Evolutionary conservation across 2,329 filamentous ascomycete genomes (phyloP).

Genomic region (Teratosphaeria viscida): DNA sequence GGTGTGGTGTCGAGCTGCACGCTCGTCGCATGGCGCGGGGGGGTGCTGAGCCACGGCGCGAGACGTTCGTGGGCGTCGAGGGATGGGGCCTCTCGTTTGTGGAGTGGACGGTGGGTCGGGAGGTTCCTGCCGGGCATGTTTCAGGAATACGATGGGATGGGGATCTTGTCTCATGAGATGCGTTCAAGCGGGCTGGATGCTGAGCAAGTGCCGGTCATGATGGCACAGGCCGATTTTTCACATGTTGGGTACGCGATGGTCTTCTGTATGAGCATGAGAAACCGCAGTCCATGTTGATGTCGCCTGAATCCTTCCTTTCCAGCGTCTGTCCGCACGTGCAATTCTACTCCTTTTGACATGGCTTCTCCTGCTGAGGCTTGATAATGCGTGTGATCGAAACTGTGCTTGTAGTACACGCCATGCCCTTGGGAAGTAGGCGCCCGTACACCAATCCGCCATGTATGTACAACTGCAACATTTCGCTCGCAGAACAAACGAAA

Average conservation of each 20-base stretch:
- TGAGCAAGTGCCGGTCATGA: no score
- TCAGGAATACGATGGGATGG: background rate
- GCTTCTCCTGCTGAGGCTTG: background rate
- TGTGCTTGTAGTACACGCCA: background rate
- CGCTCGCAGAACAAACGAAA: background rate
- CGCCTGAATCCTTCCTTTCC: background rate
- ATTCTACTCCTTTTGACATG: background rate
- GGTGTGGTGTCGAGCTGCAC: no score
- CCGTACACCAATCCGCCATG: background rate
- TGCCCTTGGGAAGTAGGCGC: background rate
- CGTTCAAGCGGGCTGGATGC: background rate
- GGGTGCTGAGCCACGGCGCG: no score
- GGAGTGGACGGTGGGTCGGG: background rate
- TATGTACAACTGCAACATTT: background rate
- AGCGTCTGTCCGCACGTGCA: no score
- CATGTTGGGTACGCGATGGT: background rate
- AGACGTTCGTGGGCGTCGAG: background rate
- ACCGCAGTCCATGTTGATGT: background rate
- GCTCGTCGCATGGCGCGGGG: no score
- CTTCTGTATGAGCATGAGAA: background rate
- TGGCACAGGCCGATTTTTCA: background rate
- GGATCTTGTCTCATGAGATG: background rate
- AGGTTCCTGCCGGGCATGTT: background rate
- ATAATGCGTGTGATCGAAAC: background rate
- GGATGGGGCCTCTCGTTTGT: background rate